A percentile compares a stretch with the other conserved stretches of the same genome.
Evolutionary conservation across 1,284 basidiomycete species (phyloP).

Genomic region (Apiotrichum brassicae): DNA sequence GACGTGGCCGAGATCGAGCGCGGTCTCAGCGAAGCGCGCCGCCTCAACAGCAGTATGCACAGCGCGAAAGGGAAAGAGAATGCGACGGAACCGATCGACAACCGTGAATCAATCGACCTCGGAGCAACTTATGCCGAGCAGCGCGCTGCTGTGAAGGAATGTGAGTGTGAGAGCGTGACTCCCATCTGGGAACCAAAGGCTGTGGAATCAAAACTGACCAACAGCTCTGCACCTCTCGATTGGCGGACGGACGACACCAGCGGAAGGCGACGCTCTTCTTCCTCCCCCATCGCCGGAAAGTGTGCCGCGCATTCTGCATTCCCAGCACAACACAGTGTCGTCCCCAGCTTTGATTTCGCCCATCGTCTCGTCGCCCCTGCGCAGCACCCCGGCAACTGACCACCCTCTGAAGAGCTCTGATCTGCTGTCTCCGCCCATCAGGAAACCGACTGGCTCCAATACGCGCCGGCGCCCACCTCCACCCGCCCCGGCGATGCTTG

Average conservation of each 20-base stretch:
- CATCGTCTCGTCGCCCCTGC: neutral
- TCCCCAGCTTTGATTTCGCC: too few relatives aligned
- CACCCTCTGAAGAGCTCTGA: constrained; percentile 34
- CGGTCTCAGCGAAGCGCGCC: constrained; percentile 33
- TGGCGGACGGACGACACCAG: constrained; percentile 22
- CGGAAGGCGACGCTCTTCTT: constrained; percentile 37
- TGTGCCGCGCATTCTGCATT: constrained; percentile 24
- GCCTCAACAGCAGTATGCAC: constrained; percentile 29
- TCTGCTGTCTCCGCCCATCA: constrained; percentile 36
- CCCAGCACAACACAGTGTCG: too few relatives aligned
- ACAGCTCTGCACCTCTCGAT: neutral
- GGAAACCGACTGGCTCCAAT: neutral
- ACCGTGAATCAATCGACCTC: constrained; percentile 7
- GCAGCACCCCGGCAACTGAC: constrained; percentile 19
- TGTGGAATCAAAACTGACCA: neutral
- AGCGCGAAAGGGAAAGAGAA: constrained; percentile 30
- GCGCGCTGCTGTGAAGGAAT: constrained; percentile 29
- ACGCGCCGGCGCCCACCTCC: constrained; percentile 15
- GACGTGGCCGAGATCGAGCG: constrained; percentile 44
- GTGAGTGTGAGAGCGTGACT: constrained; percentile 8
- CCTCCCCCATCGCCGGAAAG: constrained; percentile 36
- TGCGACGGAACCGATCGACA: constrained; percentile 1
- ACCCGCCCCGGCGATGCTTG: constrained; percentile 36
- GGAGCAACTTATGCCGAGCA: constrained; percentile 27
- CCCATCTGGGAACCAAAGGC: constrained; percentile 29